Conservation (phyloP, 352 stramenopile species). For the Blastocystis sp. region DNA sequence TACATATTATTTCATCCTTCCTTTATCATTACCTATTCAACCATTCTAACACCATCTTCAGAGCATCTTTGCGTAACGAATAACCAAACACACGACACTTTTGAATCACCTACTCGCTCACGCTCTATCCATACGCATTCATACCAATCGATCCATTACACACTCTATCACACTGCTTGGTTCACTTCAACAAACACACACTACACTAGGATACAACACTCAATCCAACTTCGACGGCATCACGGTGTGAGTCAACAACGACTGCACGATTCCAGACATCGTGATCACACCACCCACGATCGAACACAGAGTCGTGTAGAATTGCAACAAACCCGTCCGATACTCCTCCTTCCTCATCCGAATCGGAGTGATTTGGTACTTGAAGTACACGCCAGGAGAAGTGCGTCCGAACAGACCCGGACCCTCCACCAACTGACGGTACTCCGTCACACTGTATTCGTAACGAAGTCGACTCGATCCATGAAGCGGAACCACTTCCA, state of each 20-base stretch:
- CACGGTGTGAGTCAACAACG: slow-evolving; percentile 12
- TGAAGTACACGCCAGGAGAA: slow-evolving; percentile 17
- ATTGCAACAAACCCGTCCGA: slow-evolving; percentile 18
- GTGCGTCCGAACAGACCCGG: background rate
- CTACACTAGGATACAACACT: background rate
- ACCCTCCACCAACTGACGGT: background rate
- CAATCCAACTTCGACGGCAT: background rate
- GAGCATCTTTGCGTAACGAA: slow-evolving; percentile 26
- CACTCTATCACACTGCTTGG: too few relatives aligned
- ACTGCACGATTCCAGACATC: slow-evolving; percentile 8
- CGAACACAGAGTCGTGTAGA: slow-evolving; percentile 24
- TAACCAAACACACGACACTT: background rate
- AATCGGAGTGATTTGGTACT: slow-evolving; percentile 29
- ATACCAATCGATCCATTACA: slow-evolving; percentile 1
- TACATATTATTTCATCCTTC: background rate
- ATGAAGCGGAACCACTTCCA: background rate
- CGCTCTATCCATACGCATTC: background rate
- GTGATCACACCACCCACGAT: slow-evolving; percentile 26
- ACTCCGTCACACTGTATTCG: slow-evolving; percentile 39
- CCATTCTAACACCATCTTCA: background rate
- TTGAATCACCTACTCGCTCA: slow-evolving; percentile 11
- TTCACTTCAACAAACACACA: slow-evolving; percentile 2
- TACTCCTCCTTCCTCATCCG: background rate
- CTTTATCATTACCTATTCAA: background rate
- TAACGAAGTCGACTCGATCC: background rate